A percentile compares a stretch with the other conserved stretches of the same genome.
Conservation (phyloP, 1,139 yeast genomes). For the Debaryomyces subglobosus region DNA sequence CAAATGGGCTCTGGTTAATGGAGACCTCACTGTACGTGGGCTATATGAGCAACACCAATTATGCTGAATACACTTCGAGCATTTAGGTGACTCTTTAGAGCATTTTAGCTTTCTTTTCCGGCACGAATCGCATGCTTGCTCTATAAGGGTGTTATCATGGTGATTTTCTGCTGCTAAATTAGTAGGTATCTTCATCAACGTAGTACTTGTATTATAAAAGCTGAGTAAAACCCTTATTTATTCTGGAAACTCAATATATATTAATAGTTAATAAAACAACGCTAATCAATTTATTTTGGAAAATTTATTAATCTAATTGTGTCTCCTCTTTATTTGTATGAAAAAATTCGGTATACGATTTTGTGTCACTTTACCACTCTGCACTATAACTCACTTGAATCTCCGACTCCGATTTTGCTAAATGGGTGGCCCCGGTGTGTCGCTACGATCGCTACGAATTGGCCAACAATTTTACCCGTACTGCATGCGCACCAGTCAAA, state of each 20-base stretch:
- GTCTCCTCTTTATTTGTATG: constrained; percentile 8
- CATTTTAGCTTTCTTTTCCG: constrained; percentile 60
- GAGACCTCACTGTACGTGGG: constrained; percentile 77
- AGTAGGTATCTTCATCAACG: constrained; percentile 10
- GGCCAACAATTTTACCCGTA: constrained; percentile 7
- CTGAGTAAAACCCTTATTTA: neutral
- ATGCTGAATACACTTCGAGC: constrained; percentile 74
- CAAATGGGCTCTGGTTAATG: constrained; percentile 78
- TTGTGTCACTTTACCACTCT: constrained; percentile 2
- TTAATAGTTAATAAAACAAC: neutral
- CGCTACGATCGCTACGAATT: neutral
- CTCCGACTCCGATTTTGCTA: constrained; percentile 10
- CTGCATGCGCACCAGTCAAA: constrained; percentile 1
- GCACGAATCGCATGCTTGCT: constrained; percentile 63
- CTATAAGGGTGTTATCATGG: constrained; percentile 27
- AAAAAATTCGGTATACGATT: constrained; percentile 4
- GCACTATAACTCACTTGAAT: neutral
- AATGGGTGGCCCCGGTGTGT: neutral
- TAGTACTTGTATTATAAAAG: neutral
- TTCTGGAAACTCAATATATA: neutral
- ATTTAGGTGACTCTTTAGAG: constrained; percentile 70
- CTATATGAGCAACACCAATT: constrained; percentile 77
- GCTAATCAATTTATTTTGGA: neutral
- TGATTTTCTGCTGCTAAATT: constrained; percentile 5
- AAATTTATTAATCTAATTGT: constrained; percentile 2